phyloP scores from a whole-genome alignment of 176 grass and related monocot genomes.

The Eragrostis curvula region DNA sequence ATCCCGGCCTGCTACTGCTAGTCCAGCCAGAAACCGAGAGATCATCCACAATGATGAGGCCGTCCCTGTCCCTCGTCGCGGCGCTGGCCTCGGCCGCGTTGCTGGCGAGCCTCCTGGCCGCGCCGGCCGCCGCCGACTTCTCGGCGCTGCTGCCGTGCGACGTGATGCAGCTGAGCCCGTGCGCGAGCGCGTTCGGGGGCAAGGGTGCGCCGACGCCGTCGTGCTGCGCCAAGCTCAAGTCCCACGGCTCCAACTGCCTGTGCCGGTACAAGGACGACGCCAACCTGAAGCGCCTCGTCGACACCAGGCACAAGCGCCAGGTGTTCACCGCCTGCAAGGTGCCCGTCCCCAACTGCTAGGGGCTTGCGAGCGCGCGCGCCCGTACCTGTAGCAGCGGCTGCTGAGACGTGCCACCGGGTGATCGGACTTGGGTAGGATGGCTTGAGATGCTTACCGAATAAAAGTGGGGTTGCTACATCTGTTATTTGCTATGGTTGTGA shows the following conservation, averaged over 20 bases:
- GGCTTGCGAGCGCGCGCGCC: too few species aligned
- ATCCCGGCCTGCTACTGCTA: background rate
- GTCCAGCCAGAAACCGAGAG: background rate
- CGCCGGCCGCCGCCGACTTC: background rate
- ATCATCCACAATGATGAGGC: constrained; percentile 13
- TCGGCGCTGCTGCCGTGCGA: constrained; percentile 50
- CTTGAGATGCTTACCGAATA: background rate
- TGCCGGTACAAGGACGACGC: constrained; percentile 77
- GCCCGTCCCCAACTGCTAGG: constrained; percentile 38
- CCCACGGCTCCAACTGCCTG: constrained; percentile 65
- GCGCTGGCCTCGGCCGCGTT: background rate
- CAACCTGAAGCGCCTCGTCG: constrained; percentile 61
- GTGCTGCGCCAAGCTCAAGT: constrained; percentile 68
- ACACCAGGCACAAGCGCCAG: constrained; percentile 67
- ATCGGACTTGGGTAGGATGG: background rate
- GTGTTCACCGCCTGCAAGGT: constrained; percentile 60
- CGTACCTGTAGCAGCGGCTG: background rate
- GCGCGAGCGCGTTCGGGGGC: constrained; percentile 58
- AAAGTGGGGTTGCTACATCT: background rate
- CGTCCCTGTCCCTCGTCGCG: background rate
- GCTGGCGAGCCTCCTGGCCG: constrained; percentile 14
- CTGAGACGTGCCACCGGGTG: too few species aligned
- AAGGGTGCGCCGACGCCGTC: constrained; percentile 37
- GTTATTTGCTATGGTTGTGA: background rate
- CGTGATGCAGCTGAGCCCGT: constrained; percentile 66